Conservation (phyloP, 1,139 yeast species). For the Pichia inconspicua region DNA sequence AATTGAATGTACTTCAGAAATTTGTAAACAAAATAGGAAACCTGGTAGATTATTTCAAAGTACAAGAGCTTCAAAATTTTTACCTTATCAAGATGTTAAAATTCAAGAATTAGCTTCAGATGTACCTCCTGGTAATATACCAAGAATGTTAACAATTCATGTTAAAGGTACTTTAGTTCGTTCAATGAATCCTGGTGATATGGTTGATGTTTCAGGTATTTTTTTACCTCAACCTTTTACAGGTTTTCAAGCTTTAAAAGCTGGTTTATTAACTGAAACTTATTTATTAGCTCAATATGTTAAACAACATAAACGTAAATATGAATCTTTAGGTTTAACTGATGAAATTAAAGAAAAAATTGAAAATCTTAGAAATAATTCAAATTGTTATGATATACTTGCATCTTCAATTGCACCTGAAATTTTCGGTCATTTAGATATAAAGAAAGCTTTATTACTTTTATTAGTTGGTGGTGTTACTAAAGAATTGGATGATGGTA, state of each 20-base stretch:
- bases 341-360: slow-evolving; percentile 51
- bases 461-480: slow-evolving; percentile 93
- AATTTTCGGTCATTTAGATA: slow-evolving; percentile 89
- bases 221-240: slow-evolving; percentile 93
- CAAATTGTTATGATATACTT: slow-evolving; percentile 70
- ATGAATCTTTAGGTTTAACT: slow-evolving; percentile 58
- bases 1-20: slow-evolving; percentile 73
- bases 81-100: slow-evolving; percentile 91
- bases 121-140: slow-evolving; percentile 97
- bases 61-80: slow-evolving; percentile 91
- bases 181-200: slow-evolving; percentile 86
- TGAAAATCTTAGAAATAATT: slow-evolving; percentile 44
- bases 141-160: slow-evolving; percentile 76
- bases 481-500: slow-evolving; percentile 91
- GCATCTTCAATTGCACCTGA: slow-evolving; percentile 96
- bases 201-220: slow-evolving; percentile 87
- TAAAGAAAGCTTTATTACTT: slow-evolving; percentile 80
- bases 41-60: slow-evolving; percentile 89
- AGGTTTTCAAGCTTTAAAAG: slow-evolving; percentile 84
- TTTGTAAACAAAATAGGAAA: slow-evolving; percentile 70
- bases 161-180: slow-evolving; percentile 88
- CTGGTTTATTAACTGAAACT: slow-evolving; percentile 91
- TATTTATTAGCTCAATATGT: slow-evolving; percentile 84
- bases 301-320: slow-evolving; percentile 82
- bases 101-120: slow-evolving; percentile 93